Evolutionary conservation across 805 yeast species (phyloP), one percentile per base, ranked within the genome.

Genomic region (Barnettozyma wickerhamii): DNA sequence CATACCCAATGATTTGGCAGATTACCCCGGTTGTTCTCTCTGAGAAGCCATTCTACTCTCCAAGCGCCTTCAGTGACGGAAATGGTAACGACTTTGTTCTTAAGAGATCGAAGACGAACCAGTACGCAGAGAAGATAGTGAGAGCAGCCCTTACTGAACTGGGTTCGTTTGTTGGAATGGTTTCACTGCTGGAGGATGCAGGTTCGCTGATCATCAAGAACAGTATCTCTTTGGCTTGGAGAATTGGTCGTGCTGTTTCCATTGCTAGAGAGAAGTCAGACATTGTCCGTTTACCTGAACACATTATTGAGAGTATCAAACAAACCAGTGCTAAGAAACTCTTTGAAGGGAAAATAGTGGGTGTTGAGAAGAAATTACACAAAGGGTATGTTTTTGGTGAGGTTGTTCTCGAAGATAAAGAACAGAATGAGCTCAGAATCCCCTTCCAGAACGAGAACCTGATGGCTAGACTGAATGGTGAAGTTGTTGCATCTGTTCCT

Each of bases 361-460:
- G 63, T 5, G 73, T 71, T 17, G 72, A 68, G 42, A 58, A 64
- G 35, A 65, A 61, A 36, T 49, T 71, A 12, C 51, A 55, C 49
- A 68, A 66, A 41, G 75, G 75, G 7, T 71, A 70, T 49, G 62
- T 60, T 9, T 70, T 64, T 52, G 76, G 77, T 21, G 69, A 66
- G 38, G 72, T 70, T n/a, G 45, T 53, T 12, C 59, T 69, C 38
- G 65, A 64, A 42, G 13, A 28, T 33, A 13, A 40, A 26, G 30
- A 40, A 20, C 30, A 44, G 9, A 40, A 45, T 13, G 45, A 38
- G 17, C 45, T 63, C 56, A 45, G 39, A 10, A 69, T 71, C 34
- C 75, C 75, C 23, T 72, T 71, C 64, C 68, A 71, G 52, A 71
- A 72, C 47, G 76, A 72, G 47, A 71, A 71, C 50, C 64, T 71